Evolutionary conservation across 2,329 filamentous ascomycete genomes (phyloP).

Genomic region (Parascedosporium putredinis): DNA sequence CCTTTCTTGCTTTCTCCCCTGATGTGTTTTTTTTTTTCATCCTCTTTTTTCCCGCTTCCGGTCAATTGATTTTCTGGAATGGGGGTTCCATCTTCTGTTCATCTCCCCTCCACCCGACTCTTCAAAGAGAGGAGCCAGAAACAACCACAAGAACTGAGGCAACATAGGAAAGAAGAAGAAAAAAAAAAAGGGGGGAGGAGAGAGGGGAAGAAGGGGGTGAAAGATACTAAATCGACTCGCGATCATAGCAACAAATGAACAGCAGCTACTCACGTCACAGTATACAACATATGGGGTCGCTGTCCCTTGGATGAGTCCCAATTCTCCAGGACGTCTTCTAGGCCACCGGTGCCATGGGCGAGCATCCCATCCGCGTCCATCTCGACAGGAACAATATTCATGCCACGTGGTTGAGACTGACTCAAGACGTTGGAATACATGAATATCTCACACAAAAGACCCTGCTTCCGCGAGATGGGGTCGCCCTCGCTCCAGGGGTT

Average conservation of each 20-base stretch:
- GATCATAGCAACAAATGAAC: no score
- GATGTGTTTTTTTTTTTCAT: background rate
- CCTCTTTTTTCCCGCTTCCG: no score
- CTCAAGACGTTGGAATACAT: slow-evolving; percentile 70
- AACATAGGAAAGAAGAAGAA: no score
- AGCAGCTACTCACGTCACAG: slow-evolving; percentile 63
- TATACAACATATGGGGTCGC: slow-evolving; percentile 78
- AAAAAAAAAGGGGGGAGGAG: background rate
- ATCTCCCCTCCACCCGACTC: no score
- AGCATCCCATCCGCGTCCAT: slow-evolving; percentile 74
- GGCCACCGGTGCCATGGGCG: slow-evolving; percentile 59
- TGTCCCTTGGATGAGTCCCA: slow-evolving; percentile 70
- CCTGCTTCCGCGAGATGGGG: slow-evolving; percentile 59
- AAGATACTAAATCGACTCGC: no score
- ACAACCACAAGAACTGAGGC: no score
- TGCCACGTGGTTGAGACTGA: slow-evolving; percentile 53
- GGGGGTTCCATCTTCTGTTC: no score
- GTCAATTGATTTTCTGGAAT: no score
- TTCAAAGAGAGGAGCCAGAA: no score
- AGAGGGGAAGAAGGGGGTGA: background rate
- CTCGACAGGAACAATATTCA: slow-evolving; percentile 63
- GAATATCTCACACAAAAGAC: slow-evolving; percentile 69
- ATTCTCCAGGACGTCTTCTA: slow-evolving; percentile 68
- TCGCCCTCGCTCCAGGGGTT: slow-evolving; percentile 66
- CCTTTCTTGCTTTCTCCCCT: background rate